Evolutionary conservation across 2,329 filamentous ascomycete species (phyloP).

Genomic region (Diplodia scrobiculata): DNA sequence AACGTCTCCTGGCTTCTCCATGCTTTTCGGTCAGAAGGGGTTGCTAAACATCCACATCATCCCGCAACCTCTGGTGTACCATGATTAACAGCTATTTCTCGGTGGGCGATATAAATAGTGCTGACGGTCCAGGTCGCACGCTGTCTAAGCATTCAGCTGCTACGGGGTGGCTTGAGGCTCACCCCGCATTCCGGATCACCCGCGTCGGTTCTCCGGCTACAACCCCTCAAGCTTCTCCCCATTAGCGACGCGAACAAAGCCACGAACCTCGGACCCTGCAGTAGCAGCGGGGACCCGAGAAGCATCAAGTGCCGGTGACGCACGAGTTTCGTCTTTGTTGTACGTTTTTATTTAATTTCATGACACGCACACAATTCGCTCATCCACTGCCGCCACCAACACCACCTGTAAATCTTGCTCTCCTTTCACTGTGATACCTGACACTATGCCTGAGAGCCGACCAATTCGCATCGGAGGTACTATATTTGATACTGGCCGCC

Average conservation of each 20-base stretch:
- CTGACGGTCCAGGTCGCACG: neutral
- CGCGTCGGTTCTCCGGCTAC: constrained; percentile 4
- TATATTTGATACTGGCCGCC: no score
- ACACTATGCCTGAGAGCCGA: constrained; percentile 6
- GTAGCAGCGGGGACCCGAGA: neutral
- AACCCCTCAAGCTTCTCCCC: constrained; percentile 3
- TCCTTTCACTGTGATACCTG: no score
- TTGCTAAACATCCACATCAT: neutral
- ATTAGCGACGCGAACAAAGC: neutral
- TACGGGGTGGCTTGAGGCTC: neutral
- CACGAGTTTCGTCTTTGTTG: neutral
- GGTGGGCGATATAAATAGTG: neutral
- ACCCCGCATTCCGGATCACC: constrained; percentile 14
- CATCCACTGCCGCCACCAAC: neutral
- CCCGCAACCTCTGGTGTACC: neutral
- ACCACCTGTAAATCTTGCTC: neutral
- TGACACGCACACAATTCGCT: neutral
- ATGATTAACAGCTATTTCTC: neutral
- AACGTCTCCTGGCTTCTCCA: neutral
- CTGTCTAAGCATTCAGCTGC: neutral
- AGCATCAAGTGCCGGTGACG: neutral
- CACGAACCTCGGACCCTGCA: constrained; percentile 13
- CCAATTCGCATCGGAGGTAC: constrained; percentile 26
- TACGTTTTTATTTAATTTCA: neutral
- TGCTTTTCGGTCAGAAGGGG: neutral